Conservation (phyloP, 345 rosid species). For the Rhizophora apiculata region DNA sequence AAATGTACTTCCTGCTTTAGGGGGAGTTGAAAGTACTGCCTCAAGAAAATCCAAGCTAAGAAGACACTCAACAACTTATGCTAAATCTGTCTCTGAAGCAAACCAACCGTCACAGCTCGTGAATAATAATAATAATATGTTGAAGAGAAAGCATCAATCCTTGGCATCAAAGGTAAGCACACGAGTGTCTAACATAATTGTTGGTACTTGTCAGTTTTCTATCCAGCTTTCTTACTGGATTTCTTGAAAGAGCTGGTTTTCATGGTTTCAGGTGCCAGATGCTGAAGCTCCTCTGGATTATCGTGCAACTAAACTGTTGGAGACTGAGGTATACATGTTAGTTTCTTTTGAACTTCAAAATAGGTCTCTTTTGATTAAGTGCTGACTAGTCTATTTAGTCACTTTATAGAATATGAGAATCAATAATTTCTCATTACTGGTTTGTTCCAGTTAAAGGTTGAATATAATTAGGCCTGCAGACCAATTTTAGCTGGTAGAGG, state of each 20-base stretch:
- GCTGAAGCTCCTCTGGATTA: slow-evolving; percentile 39
- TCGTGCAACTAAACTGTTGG: slow-evolving; percentile 30
- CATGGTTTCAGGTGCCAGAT: slow-evolving; percentile 44
- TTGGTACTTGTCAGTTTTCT: neutral
- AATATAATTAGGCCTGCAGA: neutral
- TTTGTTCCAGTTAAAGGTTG: neutral
- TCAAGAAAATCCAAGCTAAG: slow-evolving; percentile 51
- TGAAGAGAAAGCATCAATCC: slow-evolving; percentile 55
- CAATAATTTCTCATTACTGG: neutral
- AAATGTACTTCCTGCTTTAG: slow-evolving; percentile 28
- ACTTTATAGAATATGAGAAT: neutral
- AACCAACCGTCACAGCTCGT: slow-evolving; percentile 37
- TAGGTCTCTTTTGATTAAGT: neutral
- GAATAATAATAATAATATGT: slow-evolving; percentile 23
- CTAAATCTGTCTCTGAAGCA: slow-evolving; percentile 37
- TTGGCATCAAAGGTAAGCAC: slow-evolving; percentile 37
- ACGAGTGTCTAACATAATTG: neutral
- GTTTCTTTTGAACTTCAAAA: slow-evolving; percentile 5
- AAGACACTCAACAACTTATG: slow-evolving; percentile 34
- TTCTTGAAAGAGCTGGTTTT: slow-evolving; percentile 11
- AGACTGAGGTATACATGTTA: slow-evolving; percentile 44
- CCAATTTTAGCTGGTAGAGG: too few species aligned
- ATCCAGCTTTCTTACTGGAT: neutral
- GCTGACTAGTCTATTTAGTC: too few species aligned
- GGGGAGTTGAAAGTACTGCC: slow-evolving; percentile 39